Base-by-base conservation (phyloP, 1,284 basidiomycete genomes). In the Neotropicomus parvogracilis region DNA sequence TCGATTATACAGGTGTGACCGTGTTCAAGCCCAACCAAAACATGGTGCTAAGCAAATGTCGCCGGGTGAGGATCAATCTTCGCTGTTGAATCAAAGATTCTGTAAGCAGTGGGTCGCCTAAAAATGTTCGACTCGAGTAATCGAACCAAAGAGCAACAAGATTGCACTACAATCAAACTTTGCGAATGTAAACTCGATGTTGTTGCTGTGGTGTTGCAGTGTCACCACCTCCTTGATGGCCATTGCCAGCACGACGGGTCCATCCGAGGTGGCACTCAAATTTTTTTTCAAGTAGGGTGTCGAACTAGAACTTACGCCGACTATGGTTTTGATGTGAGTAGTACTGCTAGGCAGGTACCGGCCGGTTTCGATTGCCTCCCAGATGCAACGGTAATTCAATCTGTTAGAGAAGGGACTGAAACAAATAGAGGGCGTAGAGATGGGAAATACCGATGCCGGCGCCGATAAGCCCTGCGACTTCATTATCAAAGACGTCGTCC, bases 381-480 rank as follows among this genome's bases (percentile, higher is more conserved):
- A 77, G 65, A 93, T 80, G 49, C 79, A 76, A 16, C 72, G 68
- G 63, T 90, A 94, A 62, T 66, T 94, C 92, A 45, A 94, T 83
- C 62, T 91, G 83, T 60, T 87, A 83, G 50, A 95, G 74, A 38
- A 95, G 70, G 49, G 78, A 83, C 66, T 93, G 88, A 79, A 95
- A 33, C n/a, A 8, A 20, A 7, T 4, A 11, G 17, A 21, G 32
- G 17, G 6, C 11, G 20, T 14, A 8, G n/a, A 36, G 32, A 3
- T n/a, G 26, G 31, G 2, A 64, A 78, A 58, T 54, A 85, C 89
- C 92, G 58, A 95, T 94, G 69, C 92, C 91, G 55, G 89, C 89
- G 55, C 90, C 91, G 53, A 95, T 78, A 45, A 95, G 75, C 16
- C 95, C 76, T 39, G 89, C 91, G 47, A 93, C 88, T 62, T 95